These are phyloP conservation scores for Saccharomycopsis schoenii DNA, from an alignment of 805 yeast genomes.

Conservation along the genomic window DNA sequence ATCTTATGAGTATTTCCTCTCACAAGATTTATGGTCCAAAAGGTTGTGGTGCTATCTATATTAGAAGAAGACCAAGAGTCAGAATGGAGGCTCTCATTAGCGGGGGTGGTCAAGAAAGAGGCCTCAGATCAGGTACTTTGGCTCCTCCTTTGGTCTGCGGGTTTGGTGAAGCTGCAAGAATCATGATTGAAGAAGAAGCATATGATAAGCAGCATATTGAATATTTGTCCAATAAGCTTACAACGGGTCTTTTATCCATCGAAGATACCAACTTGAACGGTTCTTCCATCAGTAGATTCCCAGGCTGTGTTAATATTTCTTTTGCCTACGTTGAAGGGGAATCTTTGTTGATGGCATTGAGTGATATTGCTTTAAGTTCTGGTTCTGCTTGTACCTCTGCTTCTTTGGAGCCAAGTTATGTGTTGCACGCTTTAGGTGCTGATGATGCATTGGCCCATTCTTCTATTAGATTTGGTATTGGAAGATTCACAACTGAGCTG, in stretches of 20 bases:
- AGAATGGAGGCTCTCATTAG: conserved; percentile 89
- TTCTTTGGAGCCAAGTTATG: conserved; percentile 94
- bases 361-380: conserved; percentile 90
- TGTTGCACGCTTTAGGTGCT: conserved; percentile 91
- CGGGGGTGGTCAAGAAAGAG: conserved; percentile 99
- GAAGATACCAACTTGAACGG: conserved; percentile 92
- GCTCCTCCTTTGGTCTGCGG: conserved; percentile 96
- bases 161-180: conserved; percentile 93
- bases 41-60: conserved; percentile 93
- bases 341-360: conserved; percentile 92
- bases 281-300: conserved; percentile 58
- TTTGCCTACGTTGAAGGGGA: conserved; percentile 98
- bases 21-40: conserved; percentile 97
- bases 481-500: conserved; percentile 92
- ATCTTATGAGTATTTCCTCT: conserved; percentile 85
- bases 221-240: conserved; percentile 62
- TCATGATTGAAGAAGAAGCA: conserved; percentile 63
- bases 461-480: conserved; percentile 94
- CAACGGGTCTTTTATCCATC: conserved; percentile 61
- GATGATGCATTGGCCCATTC: conserved; percentile 98
- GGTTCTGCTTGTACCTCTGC: conserved; percentile 99
- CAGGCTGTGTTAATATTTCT: conserved; percentile 94
- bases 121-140: conserved; percentile 90
- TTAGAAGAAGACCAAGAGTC: conserved; percentile 96
- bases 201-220: conserved; percentile 65